These are phyloP conservation scores for Globisporangium rhizosaccharum DNA, from an alignment of 352 stramenopile genomes.

Conservation along the genomic window DNA sequence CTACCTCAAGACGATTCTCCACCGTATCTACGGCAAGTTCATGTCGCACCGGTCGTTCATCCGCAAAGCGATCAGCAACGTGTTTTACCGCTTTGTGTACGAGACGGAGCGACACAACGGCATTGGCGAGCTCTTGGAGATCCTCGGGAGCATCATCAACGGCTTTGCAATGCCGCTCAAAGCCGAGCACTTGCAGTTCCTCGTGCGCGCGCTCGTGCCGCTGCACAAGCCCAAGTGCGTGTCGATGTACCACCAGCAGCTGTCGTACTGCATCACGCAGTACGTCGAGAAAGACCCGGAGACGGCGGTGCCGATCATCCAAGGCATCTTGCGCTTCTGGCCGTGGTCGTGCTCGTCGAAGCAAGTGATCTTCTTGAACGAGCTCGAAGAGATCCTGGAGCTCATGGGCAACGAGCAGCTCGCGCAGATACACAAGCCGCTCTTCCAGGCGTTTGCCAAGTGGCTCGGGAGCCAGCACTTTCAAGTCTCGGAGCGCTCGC, in stretches of 20 bases:
- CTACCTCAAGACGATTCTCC: conserved; percentile 99
- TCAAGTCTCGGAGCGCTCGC: conserved; percentile 93
- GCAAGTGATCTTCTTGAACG: conserved; percentile 97
- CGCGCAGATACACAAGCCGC: conserved; percentile 63
- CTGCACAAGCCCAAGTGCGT: conserved; percentile 98
- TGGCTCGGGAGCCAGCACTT: conserved; percentile 95
- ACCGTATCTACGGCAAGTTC: conserved; percentile 99
- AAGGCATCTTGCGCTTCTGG: conserved; percentile 94
- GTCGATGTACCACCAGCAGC: conserved; percentile 97
- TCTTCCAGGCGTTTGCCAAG: conserved; percentile 78
- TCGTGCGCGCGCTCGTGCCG: conserved; percentile 94
- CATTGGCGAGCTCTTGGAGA: conserved; percentile 98
- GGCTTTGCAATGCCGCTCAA: conserved; percentile 99
- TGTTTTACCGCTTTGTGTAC: conserved; percentile 99
- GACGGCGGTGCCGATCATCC: conserved; percentile 93
- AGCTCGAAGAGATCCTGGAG: conserved; percentile 98
- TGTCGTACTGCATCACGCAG: conserved; percentile 99
- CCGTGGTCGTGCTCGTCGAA: conserved; percentile 93
- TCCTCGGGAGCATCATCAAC: conserved; percentile 98
- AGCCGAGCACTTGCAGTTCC: conserved; percentile 95
- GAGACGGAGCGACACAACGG: conserved; percentile 94
- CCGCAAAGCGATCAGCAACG: conserved; percentile 95
- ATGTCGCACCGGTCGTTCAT: conserved; percentile 99
- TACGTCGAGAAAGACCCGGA: conserved; percentile 99
- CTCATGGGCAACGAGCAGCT: conserved; percentile 87